phyloP scores from a whole-genome alignment of 768 basidiomycete genomes.

The Agaricus blazei region DNA sequence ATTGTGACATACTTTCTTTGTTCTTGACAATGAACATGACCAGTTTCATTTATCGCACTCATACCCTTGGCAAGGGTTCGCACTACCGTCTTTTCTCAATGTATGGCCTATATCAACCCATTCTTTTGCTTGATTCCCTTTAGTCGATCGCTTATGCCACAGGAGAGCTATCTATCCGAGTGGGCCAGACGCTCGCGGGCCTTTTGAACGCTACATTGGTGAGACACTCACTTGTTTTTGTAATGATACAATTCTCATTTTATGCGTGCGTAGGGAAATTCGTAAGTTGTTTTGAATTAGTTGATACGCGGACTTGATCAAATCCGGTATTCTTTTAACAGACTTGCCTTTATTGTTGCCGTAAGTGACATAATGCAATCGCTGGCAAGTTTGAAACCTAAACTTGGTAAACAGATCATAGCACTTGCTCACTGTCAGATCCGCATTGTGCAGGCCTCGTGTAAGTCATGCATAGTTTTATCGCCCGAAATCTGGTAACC shows the following conservation, averaged over 20 bases:
- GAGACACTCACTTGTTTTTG: conserved; percentile 15
- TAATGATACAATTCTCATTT: neutral
- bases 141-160: conserved; percentile 81
- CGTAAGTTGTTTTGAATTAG: conserved; percentile 25
- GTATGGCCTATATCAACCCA: neutral
- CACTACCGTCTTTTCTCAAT: neutral
- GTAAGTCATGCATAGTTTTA: conserved; percentile 36
- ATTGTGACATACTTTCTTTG: neutral
- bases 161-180: conserved; percentile 76
- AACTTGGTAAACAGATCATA: conserved; percentile 32
- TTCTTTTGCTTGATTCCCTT: neutral
- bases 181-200: conserved; percentile 81
- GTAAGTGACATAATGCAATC: conserved; percentile 37
- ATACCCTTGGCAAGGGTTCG: conserved; percentile 77
- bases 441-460: conserved; percentile 72
- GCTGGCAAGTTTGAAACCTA: neutral
- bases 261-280: conserved; percentile 36
- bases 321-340: conserved; percentile 16
- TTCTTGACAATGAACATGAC: neutral
- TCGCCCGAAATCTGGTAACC: neutral
- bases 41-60: conserved; percentile 77
- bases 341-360: conserved; percentile 72
- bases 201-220: conserved; percentile 83
- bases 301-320: neutral
- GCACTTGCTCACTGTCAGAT: conserved; percentile 54